Base-by-base conservation (phyloP, 768 basidiomycete species). In the Mycena chlorophos region DNA sequence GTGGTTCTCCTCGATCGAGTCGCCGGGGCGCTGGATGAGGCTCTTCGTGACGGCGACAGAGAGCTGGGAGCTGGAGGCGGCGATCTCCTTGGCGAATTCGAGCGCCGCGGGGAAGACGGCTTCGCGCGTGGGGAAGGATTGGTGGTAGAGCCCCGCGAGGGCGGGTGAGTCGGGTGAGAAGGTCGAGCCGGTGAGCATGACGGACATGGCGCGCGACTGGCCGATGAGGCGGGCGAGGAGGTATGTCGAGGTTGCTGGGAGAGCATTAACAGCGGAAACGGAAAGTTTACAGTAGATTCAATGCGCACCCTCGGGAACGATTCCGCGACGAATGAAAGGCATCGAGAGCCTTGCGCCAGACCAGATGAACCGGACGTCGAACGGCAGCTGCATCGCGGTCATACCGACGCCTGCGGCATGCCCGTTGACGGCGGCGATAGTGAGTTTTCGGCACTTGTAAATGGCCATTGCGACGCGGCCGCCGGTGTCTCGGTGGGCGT, bases 171-270 rank as follows among this genome's bases (percentile, higher is more conserved):
- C 69, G 0, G 83, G 75, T 1, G 72, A 60, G 37, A 80, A 68
- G 3, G 75, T 77, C 3, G 68, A 67, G 20, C 79, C 83, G 0
- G 77, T 76, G 26, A 83, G 70, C 25, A 84, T 71, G n/a, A 84
- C 73, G 20, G 79, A 75, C 46, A 69, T 73, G 10, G 84, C 80
- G 5, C 76, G 72, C 16, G 83, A 79, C 54, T 77, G 74, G 4
- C 82, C 81, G 19, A 84, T 61, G 30, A 84, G 75, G 19, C 76
- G 75, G 23, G 83, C 82, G n/a, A 84, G 75, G 48, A 84, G 75
- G 63, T 77, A 83, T 34, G 67, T 69, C 10, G 77, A 76, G 10
- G 67, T 69, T 22, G 76, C 78, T 73, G 57, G 4, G 16, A 4
- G 12, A 16, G 13, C n/a, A n/a, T 17, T 4, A 20, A 38, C 31